Evolutionary conservation across 1,139 yeast genomes (phyloP).

Genomic region (Neolecta irregularis): DNA sequence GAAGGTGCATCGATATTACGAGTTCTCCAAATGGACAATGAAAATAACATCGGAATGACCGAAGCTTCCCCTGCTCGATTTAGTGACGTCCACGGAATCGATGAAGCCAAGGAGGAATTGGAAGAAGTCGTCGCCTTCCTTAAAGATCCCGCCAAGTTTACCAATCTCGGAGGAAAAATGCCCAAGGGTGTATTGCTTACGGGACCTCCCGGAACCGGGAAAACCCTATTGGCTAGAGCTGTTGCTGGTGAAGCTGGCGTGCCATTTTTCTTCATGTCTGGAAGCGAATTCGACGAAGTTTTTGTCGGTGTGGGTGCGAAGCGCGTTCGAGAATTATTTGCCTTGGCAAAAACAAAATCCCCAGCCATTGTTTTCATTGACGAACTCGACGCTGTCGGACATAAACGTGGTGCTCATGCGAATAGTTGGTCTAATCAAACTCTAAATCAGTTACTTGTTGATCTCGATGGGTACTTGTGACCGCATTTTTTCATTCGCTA

Average conservation of each 20-base stretch:
- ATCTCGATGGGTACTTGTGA: constrained; percentile 53
- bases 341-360: constrained; percentile 85
- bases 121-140: constrained; percentile 94
- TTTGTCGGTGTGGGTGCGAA: constrained; percentile 99
- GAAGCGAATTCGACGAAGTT: constrained; percentile 93
- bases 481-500: not conserved
- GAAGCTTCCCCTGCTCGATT: constrained; percentile 83
- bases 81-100: constrained; percentile 91
- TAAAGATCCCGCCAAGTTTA: constrained; percentile 89
- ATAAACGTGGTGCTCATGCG: constrained; percentile 90
- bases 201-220: constrained; percentile 99
- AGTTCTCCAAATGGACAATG: no score
- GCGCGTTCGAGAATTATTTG: constrained; percentile 82
- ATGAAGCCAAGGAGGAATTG: constrained; percentile 92
- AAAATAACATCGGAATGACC: no score
- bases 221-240: constrained; percentile 89
- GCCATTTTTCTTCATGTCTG: constrained; percentile 96
- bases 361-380: constrained; percentile 96
- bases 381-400: constrained; percentile 96
- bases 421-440: constrained; percentile 98
- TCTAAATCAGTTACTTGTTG: constrained; percentile 84
- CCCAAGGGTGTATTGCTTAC: constrained; percentile 94
- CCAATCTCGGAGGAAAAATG: constrained; percentile 90
- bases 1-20: no score
- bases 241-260: constrained; percentile 99